These are phyloP conservation scores for Trichoderma gracile DNA, from an alignment of 2,329 filamentous ascomycete genomes.

Conservation along the genomic window DNA sequence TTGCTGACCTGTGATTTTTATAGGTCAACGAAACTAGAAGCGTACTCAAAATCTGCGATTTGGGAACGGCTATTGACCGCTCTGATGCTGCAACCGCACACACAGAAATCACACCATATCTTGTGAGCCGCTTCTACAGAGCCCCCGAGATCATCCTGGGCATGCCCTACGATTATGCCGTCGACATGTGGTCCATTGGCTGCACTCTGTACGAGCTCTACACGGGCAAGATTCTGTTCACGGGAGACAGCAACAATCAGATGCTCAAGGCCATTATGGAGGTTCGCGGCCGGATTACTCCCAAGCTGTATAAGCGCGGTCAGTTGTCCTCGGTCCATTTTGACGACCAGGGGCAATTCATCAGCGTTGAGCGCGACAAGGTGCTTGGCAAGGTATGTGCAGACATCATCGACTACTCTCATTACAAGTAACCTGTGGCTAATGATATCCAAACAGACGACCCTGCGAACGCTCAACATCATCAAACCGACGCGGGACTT, in stretches of 20 bases:
- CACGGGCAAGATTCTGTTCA: slow-evolving; percentile 96
- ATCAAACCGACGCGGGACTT: slow-evolving; percentile 80
- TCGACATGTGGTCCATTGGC: slow-evolving; percentile 97
- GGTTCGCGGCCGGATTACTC: slow-evolving; percentile 85
- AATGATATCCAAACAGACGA: slow-evolving; percentile 51
- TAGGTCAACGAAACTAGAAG: slow-evolving; percentile 78
- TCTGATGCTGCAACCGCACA: slow-evolving; percentile 71
- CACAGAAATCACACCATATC: slow-evolving; percentile 88
- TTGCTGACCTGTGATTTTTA: slow-evolving; percentile 31
- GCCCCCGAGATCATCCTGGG: slow-evolving; percentile 96
- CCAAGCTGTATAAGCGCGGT: slow-evolving; percentile 83
- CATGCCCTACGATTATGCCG: slow-evolving; percentile 90
- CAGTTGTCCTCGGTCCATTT: slow-evolving; percentile 77
- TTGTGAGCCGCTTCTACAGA: slow-evolving; percentile 95
- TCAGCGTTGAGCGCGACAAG: slow-evolving; percentile 83
- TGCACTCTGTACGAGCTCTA: slow-evolving; percentile 97
- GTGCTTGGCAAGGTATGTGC: slow-evolving; percentile 73
- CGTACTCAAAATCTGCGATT: slow-evolving; percentile 89
- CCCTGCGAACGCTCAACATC: slow-evolving; percentile 65
- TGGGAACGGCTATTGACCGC: slow-evolving; percentile 92
- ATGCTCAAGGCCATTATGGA: slow-evolving; percentile 98
- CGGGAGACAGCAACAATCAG: slow-evolving; percentile 93
- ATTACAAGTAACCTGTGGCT: not conserved
- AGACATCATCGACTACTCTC: not conserved
- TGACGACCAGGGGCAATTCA: slow-evolving; percentile 79